phyloP scores from a whole-genome alignment of 352 stramenopile species.

The Pythium aristosporum region DNA sequence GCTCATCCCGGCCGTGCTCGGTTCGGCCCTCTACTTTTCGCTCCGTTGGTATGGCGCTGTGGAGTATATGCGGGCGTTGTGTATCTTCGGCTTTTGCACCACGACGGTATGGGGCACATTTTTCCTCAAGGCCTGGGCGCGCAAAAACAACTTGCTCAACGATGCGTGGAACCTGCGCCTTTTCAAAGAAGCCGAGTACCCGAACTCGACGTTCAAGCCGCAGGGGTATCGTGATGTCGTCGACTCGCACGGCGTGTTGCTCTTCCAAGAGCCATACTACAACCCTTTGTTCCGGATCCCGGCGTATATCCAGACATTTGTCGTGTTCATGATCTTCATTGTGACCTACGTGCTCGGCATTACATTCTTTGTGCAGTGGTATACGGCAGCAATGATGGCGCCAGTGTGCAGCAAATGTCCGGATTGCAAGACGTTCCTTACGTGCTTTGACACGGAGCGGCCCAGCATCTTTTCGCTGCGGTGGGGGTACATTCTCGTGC shows the following conservation, averaged over 20 bases:
- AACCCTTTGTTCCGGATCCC: constrained; percentile 75
- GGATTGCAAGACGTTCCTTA: constrained; percentile 70
- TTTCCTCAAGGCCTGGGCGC: constrained; percentile 75
- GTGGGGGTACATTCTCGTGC: constrained; percentile 83
- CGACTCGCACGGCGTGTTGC: constrained; percentile 61
- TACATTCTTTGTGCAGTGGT: constrained; percentile 88
- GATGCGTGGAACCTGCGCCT: constrained; percentile 81
- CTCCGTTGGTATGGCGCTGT: constrained; percentile 67
- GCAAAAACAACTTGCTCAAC: constrained; percentile 81
- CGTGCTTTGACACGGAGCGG: constrained; percentile 78
- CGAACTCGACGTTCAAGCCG: constrained; percentile 74
- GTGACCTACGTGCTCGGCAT: constrained; percentile 76
- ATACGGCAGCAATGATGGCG: constrained; percentile 85
- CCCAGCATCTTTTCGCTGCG: constrained; percentile 70
- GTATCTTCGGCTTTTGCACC: constrained; percentile 78
- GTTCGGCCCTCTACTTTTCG: constrained; percentile 64
- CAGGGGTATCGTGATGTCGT: constrained; percentile 77
- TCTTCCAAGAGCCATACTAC: constrained; percentile 86
- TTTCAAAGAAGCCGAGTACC: constrained; percentile 87
- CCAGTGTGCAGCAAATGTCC: constrained; percentile 76
- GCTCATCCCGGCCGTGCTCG: constrained; percentile 53
- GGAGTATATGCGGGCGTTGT: constrained; percentile 77
- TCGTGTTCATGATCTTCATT: constrained; percentile 81
- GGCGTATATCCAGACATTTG: constrained; percentile 76
- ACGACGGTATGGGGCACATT: constrained; percentile 75